Evolutionary conservation across 1,139 yeast species (phyloP).

Genomic region (Blastobotrys aristatus): DNA sequence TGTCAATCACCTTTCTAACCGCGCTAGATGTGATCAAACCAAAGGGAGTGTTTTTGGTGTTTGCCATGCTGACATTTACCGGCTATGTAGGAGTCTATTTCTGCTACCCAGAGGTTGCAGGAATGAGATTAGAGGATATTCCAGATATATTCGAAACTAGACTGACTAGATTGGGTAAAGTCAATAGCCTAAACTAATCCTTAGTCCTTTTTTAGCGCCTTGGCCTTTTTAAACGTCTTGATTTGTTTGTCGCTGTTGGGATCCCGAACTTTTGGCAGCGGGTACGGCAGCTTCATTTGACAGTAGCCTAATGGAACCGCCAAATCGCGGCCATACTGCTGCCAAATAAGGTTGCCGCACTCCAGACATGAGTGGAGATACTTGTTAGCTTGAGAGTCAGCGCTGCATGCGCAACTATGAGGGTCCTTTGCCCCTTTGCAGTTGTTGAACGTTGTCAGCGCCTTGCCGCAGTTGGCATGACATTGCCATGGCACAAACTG

Average conservation of each 20-base stretch:
- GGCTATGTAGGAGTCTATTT: slow-evolving; percentile 41
- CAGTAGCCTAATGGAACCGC: slow-evolving; percentile 4
- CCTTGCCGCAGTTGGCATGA: slow-evolving; percentile 13
- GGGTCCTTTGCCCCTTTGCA: slow-evolving; percentile 1
- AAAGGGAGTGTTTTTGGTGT: slow-evolving; percentile 38
- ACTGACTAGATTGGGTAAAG: neutral
- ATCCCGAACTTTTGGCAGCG: neutral
- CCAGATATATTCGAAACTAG: slow-evolving; percentile 34
- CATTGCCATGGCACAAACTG: slow-evolving; percentile 13
- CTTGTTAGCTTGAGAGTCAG: neutral
- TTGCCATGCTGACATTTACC: slow-evolving; percentile 36
- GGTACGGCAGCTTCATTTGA: slow-evolving; percentile 2
- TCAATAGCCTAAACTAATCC: neutral
- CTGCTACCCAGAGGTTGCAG: slow-evolving; percentile 47
- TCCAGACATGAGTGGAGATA: slow-evolving; percentile 4
- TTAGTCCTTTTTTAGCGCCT: neutral
- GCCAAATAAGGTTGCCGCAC: slow-evolving; percentile 6
- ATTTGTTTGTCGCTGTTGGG: neutral
- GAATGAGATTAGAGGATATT: slow-evolving; percentile 43
- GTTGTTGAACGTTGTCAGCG: slow-evolving; percentile 7
- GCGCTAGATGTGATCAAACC: slow-evolving; percentile 34
- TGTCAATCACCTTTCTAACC: slow-evolving; percentile 40
- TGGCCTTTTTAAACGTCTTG: neutral
- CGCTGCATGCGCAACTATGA: slow-evolving; percentile 2
- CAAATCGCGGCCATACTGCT: slow-evolving; percentile 2